These are phyloP conservation scores for Turritis glabra DNA, from an alignment of 345 rosid genomes.

Conservation along the genomic window DNA sequence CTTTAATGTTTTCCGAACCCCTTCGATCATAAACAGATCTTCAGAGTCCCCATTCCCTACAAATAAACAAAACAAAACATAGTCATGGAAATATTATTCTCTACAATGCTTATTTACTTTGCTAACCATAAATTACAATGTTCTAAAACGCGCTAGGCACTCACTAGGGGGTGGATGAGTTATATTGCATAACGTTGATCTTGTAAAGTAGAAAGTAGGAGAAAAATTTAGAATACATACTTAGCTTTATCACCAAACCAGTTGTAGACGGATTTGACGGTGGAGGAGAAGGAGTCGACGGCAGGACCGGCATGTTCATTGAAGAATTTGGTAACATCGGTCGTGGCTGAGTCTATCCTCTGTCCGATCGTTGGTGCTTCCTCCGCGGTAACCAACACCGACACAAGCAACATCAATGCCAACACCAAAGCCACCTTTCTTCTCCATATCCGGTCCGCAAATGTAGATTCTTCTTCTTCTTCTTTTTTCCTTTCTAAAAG, in stretches of 20 bases:
- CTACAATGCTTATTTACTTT: not conserved
- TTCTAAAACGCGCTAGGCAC: too few species aligned
- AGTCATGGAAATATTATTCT: not conserved
- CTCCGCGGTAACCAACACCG: slow-evolving; percentile 23
- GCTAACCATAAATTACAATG: too few species aligned
- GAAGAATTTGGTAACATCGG: slow-evolving; percentile 22
- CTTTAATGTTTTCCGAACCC: not conserved
- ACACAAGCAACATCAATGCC: slow-evolving; percentile 31
- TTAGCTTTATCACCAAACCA: slow-evolving; percentile 32
- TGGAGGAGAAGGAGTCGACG: slow-evolving; percentile 24
- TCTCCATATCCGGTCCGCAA: slow-evolving; percentile 24
- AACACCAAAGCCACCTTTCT: slow-evolving; percentile 38
- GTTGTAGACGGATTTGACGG: slow-evolving; percentile 26
- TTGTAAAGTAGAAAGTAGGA: not conserved
- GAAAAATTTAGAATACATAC: slow-evolving; percentile 8
- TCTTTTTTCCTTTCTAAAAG: not conserved
- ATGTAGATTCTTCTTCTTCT: not conserved
- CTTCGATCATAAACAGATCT: slow-evolving; percentile 2
- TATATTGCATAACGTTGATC: not conserved
- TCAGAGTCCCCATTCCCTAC: slow-evolving; percentile 29
- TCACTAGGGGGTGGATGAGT: not conserved
- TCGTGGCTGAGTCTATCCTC: slow-evolving; percentile 25
- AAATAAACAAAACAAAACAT: slow-evolving; percentile 11
- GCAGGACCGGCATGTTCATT: slow-evolving; percentile 34
- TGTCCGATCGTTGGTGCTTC: slow-evolving; percentile 38